Evolutionary conservation across 116 monocot species (phyloP).

Genomic region (Dioscorea cayenensis): DNA sequence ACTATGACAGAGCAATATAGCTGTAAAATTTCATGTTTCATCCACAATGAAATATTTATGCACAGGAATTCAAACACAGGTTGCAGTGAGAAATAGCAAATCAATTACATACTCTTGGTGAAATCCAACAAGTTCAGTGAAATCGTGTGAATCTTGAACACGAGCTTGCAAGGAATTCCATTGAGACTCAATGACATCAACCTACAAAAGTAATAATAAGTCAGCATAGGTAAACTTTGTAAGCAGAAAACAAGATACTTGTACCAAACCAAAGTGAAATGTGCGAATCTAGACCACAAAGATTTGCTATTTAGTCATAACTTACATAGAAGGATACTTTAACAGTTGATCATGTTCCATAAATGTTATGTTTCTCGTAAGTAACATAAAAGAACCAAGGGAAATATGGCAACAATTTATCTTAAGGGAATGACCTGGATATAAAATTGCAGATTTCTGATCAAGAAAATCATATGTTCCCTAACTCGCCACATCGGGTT

Average conservation of each 20-base stretch:
- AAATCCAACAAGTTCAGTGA: slow-evolving; percentile 91
- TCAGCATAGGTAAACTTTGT: not conserved
- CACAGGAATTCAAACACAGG: not conserved
- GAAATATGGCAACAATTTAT: no score
- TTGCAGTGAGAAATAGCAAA: not conserved
- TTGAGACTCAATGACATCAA: slow-evolving; percentile 98
- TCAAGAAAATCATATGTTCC: slow-evolving; percentile 96
- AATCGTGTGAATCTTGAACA: slow-evolving; percentile 92
- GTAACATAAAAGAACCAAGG: no score
- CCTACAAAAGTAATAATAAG: slow-evolving; percentile 36
- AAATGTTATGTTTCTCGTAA: no score
- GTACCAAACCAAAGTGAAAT: no score
- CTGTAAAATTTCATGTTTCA: no score
- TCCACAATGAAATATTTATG: no score
- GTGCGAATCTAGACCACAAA: no score
- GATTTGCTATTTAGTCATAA: no score
- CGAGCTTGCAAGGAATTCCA: slow-evolving; percentile 94
- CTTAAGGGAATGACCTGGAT: slow-evolving; percentile 57
- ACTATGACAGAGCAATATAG: no score
- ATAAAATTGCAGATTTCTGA: slow-evolving; percentile 95
- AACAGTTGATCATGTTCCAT: no score
- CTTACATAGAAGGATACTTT: no score
- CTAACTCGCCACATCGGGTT: slow-evolving; percentile 89
- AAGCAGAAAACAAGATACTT: no score
- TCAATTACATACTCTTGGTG: slow-evolving; percentile 85